These are phyloP conservation scores for Sechiopsis laciniata DNA, from an alignment of 306 rosid genomes.

Conservation along the genomic window DNA sequence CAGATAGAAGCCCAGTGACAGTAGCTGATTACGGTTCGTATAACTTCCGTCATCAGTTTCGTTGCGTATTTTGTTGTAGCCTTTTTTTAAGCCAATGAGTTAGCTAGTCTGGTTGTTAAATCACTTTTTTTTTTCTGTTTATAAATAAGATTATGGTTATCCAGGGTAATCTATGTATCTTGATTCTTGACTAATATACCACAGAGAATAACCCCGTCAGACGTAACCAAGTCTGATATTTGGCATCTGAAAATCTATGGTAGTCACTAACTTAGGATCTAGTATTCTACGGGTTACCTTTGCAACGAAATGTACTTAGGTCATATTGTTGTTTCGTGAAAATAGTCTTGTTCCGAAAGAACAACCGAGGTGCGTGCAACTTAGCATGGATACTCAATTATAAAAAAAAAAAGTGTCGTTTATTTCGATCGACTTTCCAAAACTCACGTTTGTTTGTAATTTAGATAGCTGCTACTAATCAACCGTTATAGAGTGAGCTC, in stretches of 20 bases:
- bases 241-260: neutral
- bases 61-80: no score
- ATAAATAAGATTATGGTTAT: neutral
- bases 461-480: no score
- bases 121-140: neutral
- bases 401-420: neutral
- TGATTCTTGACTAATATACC: neutral
- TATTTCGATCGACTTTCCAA: neutral
- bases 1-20: constrained; percentile 89
- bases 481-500: no score
- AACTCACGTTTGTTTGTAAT: neutral
- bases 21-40: constrained; percentile 86
- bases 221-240: neutral
- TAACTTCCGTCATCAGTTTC: constrained; percentile 3
- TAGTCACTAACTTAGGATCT: no score
- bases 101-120: constrained; percentile 7
- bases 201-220: neutral
- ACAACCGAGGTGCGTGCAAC: no score
- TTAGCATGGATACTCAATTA: no score
- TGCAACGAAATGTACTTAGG: no score
- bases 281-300: no score
- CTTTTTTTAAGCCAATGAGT: neutral
- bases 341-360: no score
- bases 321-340: no score
- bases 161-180: neutral